phyloP scores from a whole-genome alignment of 495 filamentous ascomycete species.

The Filosporella fistucella region DNA sequence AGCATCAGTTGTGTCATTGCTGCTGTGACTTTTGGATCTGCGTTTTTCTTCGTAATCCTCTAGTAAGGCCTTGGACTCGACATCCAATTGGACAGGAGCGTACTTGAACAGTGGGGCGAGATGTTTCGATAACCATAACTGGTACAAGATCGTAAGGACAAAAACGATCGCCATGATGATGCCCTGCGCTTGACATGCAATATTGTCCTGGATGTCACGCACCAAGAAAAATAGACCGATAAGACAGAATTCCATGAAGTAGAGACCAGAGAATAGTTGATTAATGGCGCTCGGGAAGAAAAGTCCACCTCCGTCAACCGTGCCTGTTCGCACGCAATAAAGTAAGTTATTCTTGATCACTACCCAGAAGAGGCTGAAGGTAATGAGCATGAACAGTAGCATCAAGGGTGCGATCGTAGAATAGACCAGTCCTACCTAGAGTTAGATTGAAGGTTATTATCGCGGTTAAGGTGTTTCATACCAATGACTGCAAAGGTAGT shows the following conservation, averaged over 20 bases:
- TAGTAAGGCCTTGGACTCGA: conserved; percentile 12
- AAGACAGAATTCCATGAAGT: conserved; percentile 77
- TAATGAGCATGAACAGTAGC: conserved; percentile 76
- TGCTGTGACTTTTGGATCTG: not conserved
- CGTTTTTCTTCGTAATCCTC: conserved; percentile 9
- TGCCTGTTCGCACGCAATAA: conserved; percentile 73
- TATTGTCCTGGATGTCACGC: conserved; percentile 39
- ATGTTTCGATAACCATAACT: conserved; percentile 12
- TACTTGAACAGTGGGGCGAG: conserved; percentile 11
- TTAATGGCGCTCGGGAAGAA: conserved; percentile 83
- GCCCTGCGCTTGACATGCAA: conserved; percentile 59
- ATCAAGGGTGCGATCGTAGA: conserved; percentile 75
- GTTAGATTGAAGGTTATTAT: conserved; percentile 3
- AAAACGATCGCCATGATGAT: conserved; percentile 66
- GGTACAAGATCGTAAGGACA: conserved; percentile 58
- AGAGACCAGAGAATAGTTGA: conserved; percentile 83
- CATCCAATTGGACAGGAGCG: conserved; percentile 9
- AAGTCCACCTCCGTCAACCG: conserved; percentile 80
- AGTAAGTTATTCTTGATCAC: conserved; percentile 91
- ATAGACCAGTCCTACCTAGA: conserved; percentile 53
- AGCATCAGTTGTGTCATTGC: not conserved
- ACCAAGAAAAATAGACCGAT: conserved; percentile 84
- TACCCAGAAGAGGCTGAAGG: conserved; percentile 79
- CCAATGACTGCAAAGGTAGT: conserved; percentile 16
- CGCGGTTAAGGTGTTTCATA: conserved; percentile 1